Percentiles rank a stretch among this genome's conserved stretches.
These are phyloP conservation scores for Starmerella tilneyi DNA, from an alignment of 805 yeast genomes.

Conservation along the genomic window DNA sequence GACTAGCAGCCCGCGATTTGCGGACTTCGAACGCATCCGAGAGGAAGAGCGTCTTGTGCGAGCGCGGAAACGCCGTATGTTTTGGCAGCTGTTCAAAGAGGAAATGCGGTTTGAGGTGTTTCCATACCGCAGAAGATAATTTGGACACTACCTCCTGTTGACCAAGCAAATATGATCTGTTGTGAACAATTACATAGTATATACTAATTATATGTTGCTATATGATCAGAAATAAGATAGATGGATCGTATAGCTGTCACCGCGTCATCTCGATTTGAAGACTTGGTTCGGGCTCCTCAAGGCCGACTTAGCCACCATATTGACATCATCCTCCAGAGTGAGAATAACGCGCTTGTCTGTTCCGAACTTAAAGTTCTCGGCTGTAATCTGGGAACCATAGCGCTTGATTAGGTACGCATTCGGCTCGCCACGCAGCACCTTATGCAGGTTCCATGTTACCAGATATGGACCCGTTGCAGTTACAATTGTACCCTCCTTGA, in stretches of 20 bases:
- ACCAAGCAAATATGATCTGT: background rate
- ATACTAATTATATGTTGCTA: no score
- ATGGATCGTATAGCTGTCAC: no score
- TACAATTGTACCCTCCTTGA: constrained; percentile 60
- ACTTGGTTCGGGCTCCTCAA: constrained; percentile 45
- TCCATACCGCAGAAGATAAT: constrained; percentile 6
- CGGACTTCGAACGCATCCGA: constrained; percentile 4
- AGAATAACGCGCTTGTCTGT: constrained; percentile 60
- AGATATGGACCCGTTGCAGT: constrained; percentile 76
- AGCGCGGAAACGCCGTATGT: constrained; percentile 15
- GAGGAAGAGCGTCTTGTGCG: constrained; percentile 1
- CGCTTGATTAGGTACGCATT: constrained; percentile 55
- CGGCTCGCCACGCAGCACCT: constrained; percentile 44
- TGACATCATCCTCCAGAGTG: constrained; percentile 67
- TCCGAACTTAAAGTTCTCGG: constrained; percentile 70
- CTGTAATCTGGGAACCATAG: constrained; percentile 52
- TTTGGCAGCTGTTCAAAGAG: constrained; percentile 23
- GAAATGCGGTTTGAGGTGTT: constrained; percentile 24
- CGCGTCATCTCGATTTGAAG: constrained; percentile 1
- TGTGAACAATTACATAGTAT: no score
- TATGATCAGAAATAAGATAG: no score
- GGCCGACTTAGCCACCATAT: constrained; percentile 51
- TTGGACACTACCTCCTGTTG: no score
- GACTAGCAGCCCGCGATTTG: background rate
- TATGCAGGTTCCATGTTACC: constrained; percentile 64